Evolutionary conservation across 2,329 filamentous ascomycete species (phyloP), one percentile per base, ranked within the genome.

Genomic region (Pleurostoma richardsiae): DNA sequence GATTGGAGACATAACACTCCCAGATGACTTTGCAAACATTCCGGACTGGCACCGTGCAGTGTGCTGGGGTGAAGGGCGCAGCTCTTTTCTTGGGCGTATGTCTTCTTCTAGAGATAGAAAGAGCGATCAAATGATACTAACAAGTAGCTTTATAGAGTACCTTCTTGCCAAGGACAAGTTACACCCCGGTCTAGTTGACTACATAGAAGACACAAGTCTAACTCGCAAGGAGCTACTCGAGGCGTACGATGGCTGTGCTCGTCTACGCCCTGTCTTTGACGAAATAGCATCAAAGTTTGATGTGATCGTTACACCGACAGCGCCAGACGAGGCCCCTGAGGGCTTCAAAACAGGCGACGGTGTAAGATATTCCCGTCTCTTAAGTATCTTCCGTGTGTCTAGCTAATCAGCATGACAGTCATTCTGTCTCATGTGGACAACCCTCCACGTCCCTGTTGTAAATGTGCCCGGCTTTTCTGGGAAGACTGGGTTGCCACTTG

Each of bases 381-480:
- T 36, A 2, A 36, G 33, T 19, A 36, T 8, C 33, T 36, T 8
- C 8, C n/a, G 8, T 36, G 8, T 8, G 2, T n/a, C n/a, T 2
- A 36, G 33, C 33, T 36, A 59, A 43, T 86, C 81, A 0, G 82
- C 82, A 0, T 75, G 69, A 50, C 69, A 77, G 29, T 68, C 62
- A 0, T 78, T 79, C 48, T 75, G 74, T 52, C 54, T 56, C 10
- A 69, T 71, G 1, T 79, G 76, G 76, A 79, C 77, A 27, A 66
- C 65, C 10, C 61, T 86, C 11, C 82, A 86, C 50, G 76, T 71
- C 1, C 82, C 83, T 0, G 78, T 80, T 0, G 61, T 85, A 11
- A 85, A 85, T 50, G 60, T 86, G 0, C 80, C 81, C 0, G 82
- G 80, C 0, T 85, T 86, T 53, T 62, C 68, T 33, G 82, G 83